A percentile compares a stretch with the other conserved stretches of the same genome.
These are phyloP conservation scores for Aspergillus sojae DNA, from an alignment of 2,329 filamentous ascomycete species.

Conservation along the genomic window DNA sequence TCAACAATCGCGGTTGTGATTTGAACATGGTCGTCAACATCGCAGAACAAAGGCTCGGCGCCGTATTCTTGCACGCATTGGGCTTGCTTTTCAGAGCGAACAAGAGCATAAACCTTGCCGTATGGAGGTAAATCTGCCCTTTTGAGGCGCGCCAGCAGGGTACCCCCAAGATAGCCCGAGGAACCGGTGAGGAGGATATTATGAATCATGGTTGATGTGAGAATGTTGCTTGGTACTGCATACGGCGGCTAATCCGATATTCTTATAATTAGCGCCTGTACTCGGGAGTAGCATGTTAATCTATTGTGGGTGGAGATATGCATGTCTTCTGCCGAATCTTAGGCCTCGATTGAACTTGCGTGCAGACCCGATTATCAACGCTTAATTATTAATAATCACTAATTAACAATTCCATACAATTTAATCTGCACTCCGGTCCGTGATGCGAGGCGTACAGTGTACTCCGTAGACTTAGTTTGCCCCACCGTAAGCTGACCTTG, in stretches of 20 bases:
- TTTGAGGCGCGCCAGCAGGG: conserved; percentile 46
- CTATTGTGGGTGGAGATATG: not conserved
- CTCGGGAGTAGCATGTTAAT: no score
- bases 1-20: conserved; percentile 43
- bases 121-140: conserved; percentile 45
- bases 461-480: no score
- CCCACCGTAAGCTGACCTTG: no score
- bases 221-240: not conserved
- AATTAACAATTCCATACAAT: no score
- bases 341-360: not conserved
- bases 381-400: not conserved
- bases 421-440: no score
- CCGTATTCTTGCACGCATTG: conserved; percentile 47
- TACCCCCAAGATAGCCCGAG: conserved; percentile 58
- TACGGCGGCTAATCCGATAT: not conserved
- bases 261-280: not conserved
- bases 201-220: conserved; percentile 12
- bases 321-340: not conserved
- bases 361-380: not conserved
- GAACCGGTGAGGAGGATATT: conserved; percentile 55
- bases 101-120: conserved; percentile 51
- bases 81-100: conserved; percentile 51
- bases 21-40: conserved; percentile 40
- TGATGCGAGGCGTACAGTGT: no score
- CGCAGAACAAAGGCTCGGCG: conserved; percentile 46